Conservation (phyloP, 2,329 filamentous ascomycete genomes). For the Emergomyces pasteurianus region DNA sequence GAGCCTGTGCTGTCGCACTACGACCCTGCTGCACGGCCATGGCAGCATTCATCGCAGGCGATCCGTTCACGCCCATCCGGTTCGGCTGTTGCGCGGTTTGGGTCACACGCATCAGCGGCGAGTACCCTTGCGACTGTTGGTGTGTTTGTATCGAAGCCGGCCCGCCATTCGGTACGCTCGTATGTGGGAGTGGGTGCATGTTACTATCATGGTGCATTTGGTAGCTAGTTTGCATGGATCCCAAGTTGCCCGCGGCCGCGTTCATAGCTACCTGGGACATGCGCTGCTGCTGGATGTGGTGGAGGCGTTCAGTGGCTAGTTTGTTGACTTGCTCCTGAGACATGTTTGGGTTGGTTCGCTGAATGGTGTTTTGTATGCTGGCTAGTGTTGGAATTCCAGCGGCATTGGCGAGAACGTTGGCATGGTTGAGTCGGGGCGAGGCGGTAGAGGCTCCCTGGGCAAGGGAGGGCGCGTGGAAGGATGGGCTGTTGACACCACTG, state of each 20-base stretch:
- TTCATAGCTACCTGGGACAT: conserved; percentile 43
- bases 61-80: conserved; percentile 27
- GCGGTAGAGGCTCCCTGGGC: conserved; percentile 31
- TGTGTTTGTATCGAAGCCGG: conserved; percentile 27
- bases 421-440: conserved; percentile 37
- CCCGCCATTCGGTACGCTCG: conserved; percentile 21
- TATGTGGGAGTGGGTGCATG: conserved; percentile 18
- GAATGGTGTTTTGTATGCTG: conserved; percentile 41
- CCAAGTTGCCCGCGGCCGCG: conserved; percentile 38
- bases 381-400: conserved; percentile 42
- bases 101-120: conserved; percentile 42
- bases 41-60: conserved; percentile 35
- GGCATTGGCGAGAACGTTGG: conserved; percentile 40
- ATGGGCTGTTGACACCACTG: conserved; percentile 33
- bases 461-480: conserved; percentile 26
- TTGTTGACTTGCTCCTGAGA: conserved; percentile 43
- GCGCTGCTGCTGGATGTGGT: conserved; percentile 33
- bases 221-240: conserved; percentile 28
- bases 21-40: conserved; percentile 31
- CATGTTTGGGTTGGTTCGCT: conserved; percentile 39
- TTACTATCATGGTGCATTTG: conserved; percentile 29
- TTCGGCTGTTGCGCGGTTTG: conserved; percentile 32
- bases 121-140: conserved; percentile 39
- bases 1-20: conserved; percentile 35
- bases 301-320: conserved; percentile 40